These are phyloP conservation scores for Suillus discolor DNA, from an alignment of 768 basidiomycete species.

Conservation along the genomic window DNA sequence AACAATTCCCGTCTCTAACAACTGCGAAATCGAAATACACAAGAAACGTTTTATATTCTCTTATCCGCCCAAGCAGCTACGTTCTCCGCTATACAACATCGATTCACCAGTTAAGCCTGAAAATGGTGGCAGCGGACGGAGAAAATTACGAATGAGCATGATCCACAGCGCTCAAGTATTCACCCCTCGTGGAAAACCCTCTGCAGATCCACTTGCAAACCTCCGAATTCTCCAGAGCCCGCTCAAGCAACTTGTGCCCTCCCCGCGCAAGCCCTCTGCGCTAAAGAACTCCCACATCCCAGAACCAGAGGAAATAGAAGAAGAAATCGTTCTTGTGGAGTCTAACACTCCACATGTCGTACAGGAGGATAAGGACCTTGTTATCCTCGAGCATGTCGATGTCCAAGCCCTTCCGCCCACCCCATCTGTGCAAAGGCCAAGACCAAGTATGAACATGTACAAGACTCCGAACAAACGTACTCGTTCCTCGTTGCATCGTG, in stretches of 20 bases:
- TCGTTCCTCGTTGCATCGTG: slow-evolving; percentile 61
- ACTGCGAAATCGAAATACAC: slow-evolving; percentile 68
- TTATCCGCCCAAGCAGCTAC: slow-evolving; percentile 75
- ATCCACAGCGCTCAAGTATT: slow-evolving; percentile 76
- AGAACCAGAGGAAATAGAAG: slow-evolving; percentile 44
- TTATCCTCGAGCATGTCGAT: slow-evolving; percentile 73
- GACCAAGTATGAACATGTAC: slow-evolving; percentile 5
- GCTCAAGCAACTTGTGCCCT: slow-evolving; percentile 21
- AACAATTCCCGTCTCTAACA: slow-evolving; percentile 66
- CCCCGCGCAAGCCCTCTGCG: slow-evolving; percentile 14
- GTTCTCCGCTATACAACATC: slow-evolving; percentile 51
- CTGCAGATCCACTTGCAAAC: slow-evolving; percentile 60
- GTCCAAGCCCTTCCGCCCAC: slow-evolving; percentile 21
- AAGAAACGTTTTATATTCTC: slow-evolving; percentile 71
- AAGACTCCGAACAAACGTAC: slow-evolving; percentile 29
- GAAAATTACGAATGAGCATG: slow-evolving; percentile 71
- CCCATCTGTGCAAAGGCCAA: slow-evolving; percentile 6
- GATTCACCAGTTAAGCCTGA: slow-evolving; percentile 43
- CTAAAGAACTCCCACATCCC: slow-evolving; percentile 13
- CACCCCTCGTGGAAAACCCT: slow-evolving; percentile 55
- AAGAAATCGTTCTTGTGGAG: slow-evolving; percentile 62
- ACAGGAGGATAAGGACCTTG: slow-evolving; percentile 68
- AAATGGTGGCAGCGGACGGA: slow-evolving; percentile 13
- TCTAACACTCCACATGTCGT: slow-evolving; percentile 68
- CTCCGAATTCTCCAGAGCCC: slow-evolving; percentile 60